These are phyloP conservation scores for Aspergillus sp. DNA, from an alignment of 2,329 filamentous ascomycete species.

Conservation along the genomic window DNA sequence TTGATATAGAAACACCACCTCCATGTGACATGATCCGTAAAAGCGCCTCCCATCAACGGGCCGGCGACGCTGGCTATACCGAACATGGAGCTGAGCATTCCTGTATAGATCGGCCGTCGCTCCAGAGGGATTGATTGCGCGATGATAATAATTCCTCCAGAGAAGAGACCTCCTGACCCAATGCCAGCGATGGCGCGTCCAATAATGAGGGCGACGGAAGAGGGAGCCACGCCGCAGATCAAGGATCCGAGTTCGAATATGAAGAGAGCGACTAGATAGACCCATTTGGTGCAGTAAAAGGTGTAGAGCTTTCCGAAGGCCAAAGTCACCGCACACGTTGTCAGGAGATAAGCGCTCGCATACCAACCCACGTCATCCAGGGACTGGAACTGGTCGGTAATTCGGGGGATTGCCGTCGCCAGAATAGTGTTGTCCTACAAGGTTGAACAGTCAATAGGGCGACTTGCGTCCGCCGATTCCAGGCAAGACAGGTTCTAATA, in stretches of 20 bases:
- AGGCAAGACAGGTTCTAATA: neutral
- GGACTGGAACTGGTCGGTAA: slow-evolving; percentile 49
- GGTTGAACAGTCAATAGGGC: neutral
- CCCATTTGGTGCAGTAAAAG: slow-evolving; percentile 45
- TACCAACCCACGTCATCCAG: slow-evolving; percentile 51
- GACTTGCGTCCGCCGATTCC: too few species aligned
- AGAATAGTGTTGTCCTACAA: slow-evolving; percentile 44
- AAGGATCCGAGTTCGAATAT: slow-evolving; percentile 45
- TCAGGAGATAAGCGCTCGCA: slow-evolving; percentile 45
- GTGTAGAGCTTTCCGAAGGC: slow-evolving; percentile 46
- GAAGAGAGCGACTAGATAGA: slow-evolving; percentile 37
- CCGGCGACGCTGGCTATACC: slow-evolving; percentile 43
- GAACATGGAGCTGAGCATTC: slow-evolving; percentile 43
- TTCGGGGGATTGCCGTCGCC: slow-evolving; percentile 48
- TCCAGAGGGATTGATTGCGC: slow-evolving; percentile 40
- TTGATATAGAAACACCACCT: slow-evolving; percentile 47
- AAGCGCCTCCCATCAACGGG: slow-evolving; percentile 47
- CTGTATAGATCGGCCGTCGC: slow-evolving; percentile 41
- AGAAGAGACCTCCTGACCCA: slow-evolving; percentile 38
- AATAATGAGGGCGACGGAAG: slow-evolving; percentile 38
- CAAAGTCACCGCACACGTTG: slow-evolving; percentile 42
- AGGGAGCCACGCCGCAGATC: slow-evolving; percentile 39
- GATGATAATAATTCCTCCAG: slow-evolving; percentile 41
- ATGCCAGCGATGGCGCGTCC: slow-evolving; percentile 44
- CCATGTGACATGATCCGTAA: slow-evolving; percentile 43